Conservation (phyloP, 2,329 filamentous ascomycete species). For the Alternaria brassicae region DNA sequence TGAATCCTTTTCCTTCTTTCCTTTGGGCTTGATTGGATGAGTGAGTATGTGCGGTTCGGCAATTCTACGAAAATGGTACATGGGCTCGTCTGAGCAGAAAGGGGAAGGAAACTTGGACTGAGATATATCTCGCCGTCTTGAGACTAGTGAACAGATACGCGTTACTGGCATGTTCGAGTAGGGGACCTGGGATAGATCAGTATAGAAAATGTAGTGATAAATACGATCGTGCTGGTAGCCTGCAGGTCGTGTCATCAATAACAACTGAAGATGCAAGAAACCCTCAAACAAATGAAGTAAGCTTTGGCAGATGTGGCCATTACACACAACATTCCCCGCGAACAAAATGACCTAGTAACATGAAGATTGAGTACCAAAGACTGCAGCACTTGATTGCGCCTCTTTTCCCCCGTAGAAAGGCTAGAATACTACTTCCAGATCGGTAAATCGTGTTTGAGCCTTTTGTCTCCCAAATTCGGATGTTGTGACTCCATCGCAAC, state of each 20-base stretch:
- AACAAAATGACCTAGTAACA: no score
- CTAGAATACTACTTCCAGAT: no score
- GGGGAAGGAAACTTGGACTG: no score
- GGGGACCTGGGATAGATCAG: background rate
- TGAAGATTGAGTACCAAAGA: no score
- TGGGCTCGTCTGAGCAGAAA: background rate
- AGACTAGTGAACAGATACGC: background rate
- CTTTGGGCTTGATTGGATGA: background rate
- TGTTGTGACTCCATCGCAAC: background rate
- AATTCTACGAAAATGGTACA: background rate
- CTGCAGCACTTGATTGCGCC: no score
- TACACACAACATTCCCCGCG: no score
- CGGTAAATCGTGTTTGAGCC: background rate
- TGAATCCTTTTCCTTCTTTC: background rate
- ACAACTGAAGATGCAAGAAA: background rate
- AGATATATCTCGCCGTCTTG: background rate
- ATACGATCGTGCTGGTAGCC: background rate
- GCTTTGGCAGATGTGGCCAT: no score
- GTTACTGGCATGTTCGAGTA: rapidly evolving
- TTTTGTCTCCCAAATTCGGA: background rate
- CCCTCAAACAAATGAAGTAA: no score
- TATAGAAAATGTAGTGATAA: no score
- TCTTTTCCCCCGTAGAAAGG: no score
- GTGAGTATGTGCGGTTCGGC: background rate
- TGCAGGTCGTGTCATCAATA: background rate